Conservation (phyloP, 2,329 filamentous ascomycete genomes). For the Ophiobolus disseminans region DNA sequence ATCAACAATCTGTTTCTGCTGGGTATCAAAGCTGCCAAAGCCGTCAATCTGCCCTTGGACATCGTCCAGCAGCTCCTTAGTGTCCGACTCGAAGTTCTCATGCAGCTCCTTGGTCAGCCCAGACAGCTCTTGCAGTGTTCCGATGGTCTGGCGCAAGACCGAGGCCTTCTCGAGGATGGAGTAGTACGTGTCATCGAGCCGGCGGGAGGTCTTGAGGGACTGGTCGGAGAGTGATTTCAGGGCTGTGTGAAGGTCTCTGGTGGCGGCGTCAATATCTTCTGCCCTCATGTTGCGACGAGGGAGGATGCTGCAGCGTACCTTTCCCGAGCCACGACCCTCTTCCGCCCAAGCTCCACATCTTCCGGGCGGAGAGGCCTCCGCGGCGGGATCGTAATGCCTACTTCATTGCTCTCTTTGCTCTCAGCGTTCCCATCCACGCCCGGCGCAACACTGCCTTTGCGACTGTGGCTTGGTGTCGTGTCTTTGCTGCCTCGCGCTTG, state of each 20-base stretch:
- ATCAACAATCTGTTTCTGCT: constrained; percentile 67
- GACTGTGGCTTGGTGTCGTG: constrained; percentile 39
- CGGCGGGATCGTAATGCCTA: constrained; percentile 21
- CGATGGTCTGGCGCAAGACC: constrained; percentile 68
- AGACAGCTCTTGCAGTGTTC: constrained; percentile 71
- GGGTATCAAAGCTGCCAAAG: constrained; percentile 68
- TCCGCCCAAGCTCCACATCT: constrained; percentile 50
- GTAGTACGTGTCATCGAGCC: constrained; percentile 77
- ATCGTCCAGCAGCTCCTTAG: constrained; percentile 66
- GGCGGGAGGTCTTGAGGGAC: constrained; percentile 68
- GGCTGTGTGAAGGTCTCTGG: constrained; percentile 49
- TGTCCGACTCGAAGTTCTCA: constrained; percentile 65
- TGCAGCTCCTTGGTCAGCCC: constrained; percentile 65
- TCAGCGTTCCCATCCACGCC: constrained; percentile 14
- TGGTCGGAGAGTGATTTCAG: constrained; percentile 61
- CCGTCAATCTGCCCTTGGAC: constrained; percentile 66
- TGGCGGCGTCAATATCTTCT: constrained; percentile 16
- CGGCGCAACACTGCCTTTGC: constrained; percentile 35
- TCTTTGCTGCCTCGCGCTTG: constrained; percentile 42
- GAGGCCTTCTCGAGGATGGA: constrained; percentile 73
- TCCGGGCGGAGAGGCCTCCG: constrained; percentile 45
- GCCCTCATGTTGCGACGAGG: not conserved
- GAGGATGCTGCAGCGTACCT: constrained; percentile 34
- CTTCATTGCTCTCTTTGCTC: constrained; percentile 13
- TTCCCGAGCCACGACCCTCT: constrained; percentile 46